phyloP scores from a whole-genome alignment of 139 green algal genomes.

The Volvox reticuliferus region DNA sequence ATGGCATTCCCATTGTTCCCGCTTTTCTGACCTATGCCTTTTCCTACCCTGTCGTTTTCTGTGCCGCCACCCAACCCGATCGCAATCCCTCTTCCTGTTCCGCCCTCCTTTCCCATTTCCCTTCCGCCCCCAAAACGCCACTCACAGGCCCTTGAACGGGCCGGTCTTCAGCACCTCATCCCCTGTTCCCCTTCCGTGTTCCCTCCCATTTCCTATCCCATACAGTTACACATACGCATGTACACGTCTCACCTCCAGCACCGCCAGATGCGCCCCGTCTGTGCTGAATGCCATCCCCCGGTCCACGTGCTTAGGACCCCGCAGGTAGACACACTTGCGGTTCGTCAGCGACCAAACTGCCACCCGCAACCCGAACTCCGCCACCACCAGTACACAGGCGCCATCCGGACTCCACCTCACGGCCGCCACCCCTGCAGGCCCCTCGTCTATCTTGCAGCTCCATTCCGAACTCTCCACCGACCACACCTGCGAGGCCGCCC shows the following conservation, averaged over 20 bases:
- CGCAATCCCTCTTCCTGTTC: no score
- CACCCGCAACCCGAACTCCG: conserved; percentile 87
- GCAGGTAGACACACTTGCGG: conserved; percentile 75
- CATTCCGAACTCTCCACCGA: conserved; percentile 81
- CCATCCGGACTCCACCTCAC: conserved; percentile 72
- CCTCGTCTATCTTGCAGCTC: conserved; percentile 92
- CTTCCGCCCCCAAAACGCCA: no score
- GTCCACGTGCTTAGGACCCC: conserved; percentile 76
- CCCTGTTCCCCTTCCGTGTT: background rate
- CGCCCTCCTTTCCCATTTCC: no score
- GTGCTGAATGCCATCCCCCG: conserved; percentile 81
- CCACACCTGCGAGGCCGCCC: conserved; percentile 59
- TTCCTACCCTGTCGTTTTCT: no score
- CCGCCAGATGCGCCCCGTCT: conserved; percentile 78
- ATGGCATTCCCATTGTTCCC: no score
- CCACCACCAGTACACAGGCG: conserved; percentile 75
- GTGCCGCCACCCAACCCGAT: no score
- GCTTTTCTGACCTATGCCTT: no score
- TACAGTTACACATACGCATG: background rate
- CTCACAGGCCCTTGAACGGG: no score
- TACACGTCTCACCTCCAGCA: conserved; percentile 74
- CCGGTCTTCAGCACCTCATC: background rate
- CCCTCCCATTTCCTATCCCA: background rate
- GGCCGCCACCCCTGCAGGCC: conserved; percentile 64
- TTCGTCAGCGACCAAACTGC: conserved; percentile 88